Percentiles rank a stretch among this genome's conserved stretches.
Conservation (phyloP, 2,329 filamentous ascomycete genomes). For the Hirsutella rhossiliensis region DNA sequence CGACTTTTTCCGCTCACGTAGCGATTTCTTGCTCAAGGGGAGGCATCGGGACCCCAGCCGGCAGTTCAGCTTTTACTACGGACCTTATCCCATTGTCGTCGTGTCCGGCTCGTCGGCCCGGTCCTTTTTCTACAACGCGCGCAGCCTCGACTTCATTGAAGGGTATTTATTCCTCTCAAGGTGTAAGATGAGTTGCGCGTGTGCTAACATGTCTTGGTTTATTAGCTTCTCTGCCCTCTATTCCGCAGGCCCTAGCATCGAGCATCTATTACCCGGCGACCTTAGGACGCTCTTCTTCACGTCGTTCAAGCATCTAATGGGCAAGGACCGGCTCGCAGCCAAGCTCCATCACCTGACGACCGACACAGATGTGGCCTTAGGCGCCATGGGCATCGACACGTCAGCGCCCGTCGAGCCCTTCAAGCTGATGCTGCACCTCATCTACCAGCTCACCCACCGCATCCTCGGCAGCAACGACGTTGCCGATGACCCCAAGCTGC, state of each 20-base stretch:
- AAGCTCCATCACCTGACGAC: constrained; percentile 28
- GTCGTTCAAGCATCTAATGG: constrained; percentile 20
- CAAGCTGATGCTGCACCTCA: constrained; percentile 35
- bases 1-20: constrained; percentile 32
- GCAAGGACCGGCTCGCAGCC: constrained; percentile 22
- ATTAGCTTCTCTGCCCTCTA: constrained; percentile 17
- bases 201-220: too few relatives aligned
- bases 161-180: constrained; percentile 17
- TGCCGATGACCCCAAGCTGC: constrained; percentile 28
- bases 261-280: constrained; percentile 8
- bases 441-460: constrained; percentile 45
- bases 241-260: constrained; percentile 13
- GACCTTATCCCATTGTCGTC: constrained; percentile 29
- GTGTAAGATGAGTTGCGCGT: too few relatives aligned
- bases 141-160: constrained; percentile 27
- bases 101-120: constrained; percentile 29
- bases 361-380: constrained; percentile 18
- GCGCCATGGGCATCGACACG: background rate
- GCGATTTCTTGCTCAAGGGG: constrained; percentile 29
- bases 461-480: constrained; percentile 41
- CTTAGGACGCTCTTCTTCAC: constrained; percentile 14
- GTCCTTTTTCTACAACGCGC: constrained; percentile 31
- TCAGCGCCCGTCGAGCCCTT: constrained; percentile 31
- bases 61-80: constrained; percentile 37
- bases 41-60: constrained; percentile 19